These are phyloP conservation scores for Lentinula detonsa DNA, from an alignment of 768 basidiomycete species.

Conservation along the genomic window DNA sequence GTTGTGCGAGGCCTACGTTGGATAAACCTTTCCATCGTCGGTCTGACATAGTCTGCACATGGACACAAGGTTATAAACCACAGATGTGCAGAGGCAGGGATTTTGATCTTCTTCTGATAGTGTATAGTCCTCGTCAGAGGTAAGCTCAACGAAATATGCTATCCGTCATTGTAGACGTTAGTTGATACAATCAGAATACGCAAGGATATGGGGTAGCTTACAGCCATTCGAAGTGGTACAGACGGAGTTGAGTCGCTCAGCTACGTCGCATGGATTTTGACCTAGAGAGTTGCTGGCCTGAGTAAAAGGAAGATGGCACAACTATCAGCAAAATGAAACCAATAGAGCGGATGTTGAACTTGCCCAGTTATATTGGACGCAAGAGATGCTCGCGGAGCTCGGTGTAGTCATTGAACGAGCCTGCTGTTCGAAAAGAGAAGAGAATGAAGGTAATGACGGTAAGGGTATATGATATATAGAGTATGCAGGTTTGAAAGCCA, in stretches of 20 bases:
- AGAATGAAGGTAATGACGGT: neutral
- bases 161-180: neutral
- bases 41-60: constrained; percentile 4
- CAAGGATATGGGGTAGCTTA: neutral
- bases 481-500: neutral
- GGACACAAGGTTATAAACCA: constrained; percentile 1
- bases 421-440: neutral
- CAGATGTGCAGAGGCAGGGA: neutral
- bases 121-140: neutral
- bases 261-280: constrained; percentile 1
- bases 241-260: neutral
- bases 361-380: neutral
- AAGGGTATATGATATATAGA: neutral
- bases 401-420: neutral
- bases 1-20: neutral
- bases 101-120: constrained; percentile 1
- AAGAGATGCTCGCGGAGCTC: neutral
- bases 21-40: neutral
- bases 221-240: neutral
- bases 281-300: neutral
- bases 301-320: neutral
- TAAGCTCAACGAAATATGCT: constrained; percentile 1
- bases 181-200: neutral
- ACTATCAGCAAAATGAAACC: neutral
- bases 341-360: neutral